Percentiles rank a stretch among this genome's conserved stretches.
Evolutionary conservation across 805 yeast species (phyloP).

Genomic region (Metschnikowia bowlesiae): DNA sequence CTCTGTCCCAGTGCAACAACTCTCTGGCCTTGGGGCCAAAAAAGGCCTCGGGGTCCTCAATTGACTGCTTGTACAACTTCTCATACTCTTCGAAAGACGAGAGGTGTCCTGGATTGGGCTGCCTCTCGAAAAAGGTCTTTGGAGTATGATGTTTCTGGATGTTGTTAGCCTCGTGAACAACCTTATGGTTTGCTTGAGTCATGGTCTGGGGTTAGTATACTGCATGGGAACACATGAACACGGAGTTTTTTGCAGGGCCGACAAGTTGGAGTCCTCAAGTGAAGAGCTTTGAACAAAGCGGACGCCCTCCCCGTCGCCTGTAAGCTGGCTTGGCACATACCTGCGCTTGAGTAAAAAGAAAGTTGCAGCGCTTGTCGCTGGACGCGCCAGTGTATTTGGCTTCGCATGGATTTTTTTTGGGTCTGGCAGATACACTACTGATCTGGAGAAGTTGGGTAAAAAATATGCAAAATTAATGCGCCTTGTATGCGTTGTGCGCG

Average conservation of each 20-base stretch:
- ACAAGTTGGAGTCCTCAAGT: no score
- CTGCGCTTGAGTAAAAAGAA: conserved; percentile 2
- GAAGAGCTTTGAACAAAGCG: no score
- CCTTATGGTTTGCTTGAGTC: conserved; percentile 35
- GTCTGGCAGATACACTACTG: conserved; percentile 10
- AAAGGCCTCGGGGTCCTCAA: conserved; percentile 50
- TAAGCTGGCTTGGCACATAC: neutral
- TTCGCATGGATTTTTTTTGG: conserved; percentile 7
- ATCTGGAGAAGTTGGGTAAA: conserved; percentile 8
- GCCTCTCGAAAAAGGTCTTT: conserved; percentile 49
- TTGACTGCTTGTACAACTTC: conserved; percentile 49
- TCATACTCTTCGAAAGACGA: conserved; percentile 64
- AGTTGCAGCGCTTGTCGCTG: conserved; percentile 1
- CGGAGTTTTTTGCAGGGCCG: no score
- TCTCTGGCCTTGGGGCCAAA: conserved; percentile 52
- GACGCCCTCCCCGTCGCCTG: neutral
- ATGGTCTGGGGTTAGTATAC: conserved; percentile 14
- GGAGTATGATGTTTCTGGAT: conserved; percentile 50
- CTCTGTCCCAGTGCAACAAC: conserved; percentile 48
- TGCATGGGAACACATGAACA: neutral
- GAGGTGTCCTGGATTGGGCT: conserved; percentile 59
- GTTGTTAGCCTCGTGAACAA: conserved; percentile 61
- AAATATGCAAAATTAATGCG: neutral
- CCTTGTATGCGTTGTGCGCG: neutral
- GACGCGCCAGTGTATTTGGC: neutral